phyloP scores from a whole-genome alignment of 1,139 yeast species.

The Kodamaea plutei region DNA sequence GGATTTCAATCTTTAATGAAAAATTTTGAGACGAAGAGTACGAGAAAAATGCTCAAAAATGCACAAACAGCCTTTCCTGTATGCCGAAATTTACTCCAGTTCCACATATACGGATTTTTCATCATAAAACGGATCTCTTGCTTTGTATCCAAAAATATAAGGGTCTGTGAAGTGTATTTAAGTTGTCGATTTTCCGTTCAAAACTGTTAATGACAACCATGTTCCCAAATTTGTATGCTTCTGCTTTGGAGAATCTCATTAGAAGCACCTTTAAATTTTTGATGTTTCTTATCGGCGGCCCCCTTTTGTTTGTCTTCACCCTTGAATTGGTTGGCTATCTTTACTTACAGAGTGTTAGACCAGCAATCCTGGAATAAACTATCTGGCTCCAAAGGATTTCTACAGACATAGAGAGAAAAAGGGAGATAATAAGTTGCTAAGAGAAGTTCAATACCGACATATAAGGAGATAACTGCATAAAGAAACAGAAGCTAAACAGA shows the following conservation, averaged over 20 bases:
- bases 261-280: constrained; percentile 8
- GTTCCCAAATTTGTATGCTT: constrained; percentile 2
- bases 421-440: no score
- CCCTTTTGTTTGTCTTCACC: constrained; percentile 9
- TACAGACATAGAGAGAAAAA: no score
- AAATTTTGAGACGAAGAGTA: background rate
- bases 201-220: background rate
- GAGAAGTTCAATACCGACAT: no score
- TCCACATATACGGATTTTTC: background rate
- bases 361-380: no score
- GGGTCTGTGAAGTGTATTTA: constrained; percentile 5
- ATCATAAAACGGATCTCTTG: background rate
- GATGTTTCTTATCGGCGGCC: constrained; percentile 10
- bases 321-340: constrained; percentile 10
- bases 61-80: background rate
- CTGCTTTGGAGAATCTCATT: constrained; percentile 6
- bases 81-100: constrained; percentile 1
- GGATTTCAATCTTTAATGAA: background rate
- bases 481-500: no score
- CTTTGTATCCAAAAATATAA: constrained; percentile 3
- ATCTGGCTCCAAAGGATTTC: no score
- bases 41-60: background rate
- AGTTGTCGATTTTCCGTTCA: constrained; percentile 1
- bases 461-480: no score
- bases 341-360: constrained; percentile 8